phyloP scores from a whole-genome alignment of 2,329 filamentous ascomycete species.

The Massarina eburnea region DNA sequence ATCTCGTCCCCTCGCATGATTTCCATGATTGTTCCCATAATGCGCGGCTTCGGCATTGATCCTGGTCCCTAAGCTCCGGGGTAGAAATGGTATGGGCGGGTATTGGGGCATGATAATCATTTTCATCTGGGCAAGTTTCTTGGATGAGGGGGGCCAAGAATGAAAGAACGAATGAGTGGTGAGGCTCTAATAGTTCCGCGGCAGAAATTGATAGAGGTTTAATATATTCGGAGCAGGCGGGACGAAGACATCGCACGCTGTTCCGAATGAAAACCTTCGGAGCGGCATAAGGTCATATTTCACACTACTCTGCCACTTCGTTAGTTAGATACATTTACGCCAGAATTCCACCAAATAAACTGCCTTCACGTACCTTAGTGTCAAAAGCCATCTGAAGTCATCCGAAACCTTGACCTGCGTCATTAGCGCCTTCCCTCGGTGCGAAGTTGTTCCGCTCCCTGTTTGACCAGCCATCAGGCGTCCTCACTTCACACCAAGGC shows the following conservation, averaged over 20 bases:
- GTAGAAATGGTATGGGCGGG: not conserved
- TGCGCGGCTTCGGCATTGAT: not conserved
- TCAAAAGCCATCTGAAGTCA: too few species aligned
- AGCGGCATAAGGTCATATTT: slow-evolving; percentile 1
- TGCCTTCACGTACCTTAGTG: too few species aligned
- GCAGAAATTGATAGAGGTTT: slow-evolving; percentile 3
- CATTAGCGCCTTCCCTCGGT: too few species aligned
- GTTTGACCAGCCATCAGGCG: too few species aligned
- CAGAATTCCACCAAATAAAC: too few species aligned
- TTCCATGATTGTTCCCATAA: slow-evolving; percentile 2
- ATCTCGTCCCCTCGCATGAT: not conserved
- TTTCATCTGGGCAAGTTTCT: slow-evolving; percentile 3
- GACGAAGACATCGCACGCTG: not conserved
- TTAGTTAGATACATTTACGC: too few species aligned
- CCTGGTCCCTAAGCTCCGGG: not conserved
- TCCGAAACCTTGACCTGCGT: too few species aligned
- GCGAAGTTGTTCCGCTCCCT: too few species aligned
- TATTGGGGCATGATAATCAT: not conserved
- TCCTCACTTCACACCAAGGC: too few species aligned
- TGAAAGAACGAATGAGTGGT: not conserved
- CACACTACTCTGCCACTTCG: too few species aligned
- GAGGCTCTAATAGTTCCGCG: not conserved
- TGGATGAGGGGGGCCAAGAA: not conserved
- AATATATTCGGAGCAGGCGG: slow-evolving; percentile 5
- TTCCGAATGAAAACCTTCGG: slow-evolving; percentile 12